These are phyloP conservation scores for Brassica incana DNA, from an alignment of 345 rosid genomes.

Conservation along the genomic window DNA sequence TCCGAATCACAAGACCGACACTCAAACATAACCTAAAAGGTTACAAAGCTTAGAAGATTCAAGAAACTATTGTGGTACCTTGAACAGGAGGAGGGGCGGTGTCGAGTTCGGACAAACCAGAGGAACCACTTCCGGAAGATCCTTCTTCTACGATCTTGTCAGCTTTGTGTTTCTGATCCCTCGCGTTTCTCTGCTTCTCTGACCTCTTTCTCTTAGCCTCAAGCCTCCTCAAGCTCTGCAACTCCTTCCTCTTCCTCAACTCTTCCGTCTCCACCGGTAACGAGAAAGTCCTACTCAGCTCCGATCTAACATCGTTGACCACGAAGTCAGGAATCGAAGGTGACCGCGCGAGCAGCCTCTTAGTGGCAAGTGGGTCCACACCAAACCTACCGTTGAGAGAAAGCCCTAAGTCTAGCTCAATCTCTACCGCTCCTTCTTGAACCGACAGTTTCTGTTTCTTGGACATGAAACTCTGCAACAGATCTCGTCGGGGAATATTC, in stretches of 20 bases:
- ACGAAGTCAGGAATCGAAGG: constrained; percentile 42
- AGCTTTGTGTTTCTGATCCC: constrained; percentile 27
- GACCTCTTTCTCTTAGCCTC: constrained; percentile 77
- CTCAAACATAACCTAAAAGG: neutral
- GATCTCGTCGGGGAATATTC: constrained; percentile 30
- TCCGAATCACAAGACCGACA: neutral
- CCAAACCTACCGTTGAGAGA: constrained; percentile 85
- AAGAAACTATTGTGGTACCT: constrained; percentile 43
- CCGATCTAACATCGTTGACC: constrained; percentile 42
- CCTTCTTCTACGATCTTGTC: constrained; percentile 35
- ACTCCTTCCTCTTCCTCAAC: constrained; percentile 74
- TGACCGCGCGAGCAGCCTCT: constrained; percentile 50
- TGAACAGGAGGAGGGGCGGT: constrained; percentile 39
- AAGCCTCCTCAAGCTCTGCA: constrained; percentile 62
- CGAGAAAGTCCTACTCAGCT: constrained; percentile 59
- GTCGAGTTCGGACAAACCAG: constrained; percentile 58
- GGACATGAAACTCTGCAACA: constrained; percentile 46
- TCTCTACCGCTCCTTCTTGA: constrained; percentile 48
- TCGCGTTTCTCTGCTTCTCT: constrained; percentile 60
- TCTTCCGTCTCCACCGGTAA: constrained; percentile 65
- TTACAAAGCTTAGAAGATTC: neutral
- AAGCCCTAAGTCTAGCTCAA: constrained; percentile 75
- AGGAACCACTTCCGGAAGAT: constrained; percentile 65
- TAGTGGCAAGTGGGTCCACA: constrained; percentile 62
- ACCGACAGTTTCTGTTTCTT: constrained; percentile 24